Evolutionary conservation across 306 rosid species (phyloP).

Genomic region (Macrotyloma uniflorum): DNA sequence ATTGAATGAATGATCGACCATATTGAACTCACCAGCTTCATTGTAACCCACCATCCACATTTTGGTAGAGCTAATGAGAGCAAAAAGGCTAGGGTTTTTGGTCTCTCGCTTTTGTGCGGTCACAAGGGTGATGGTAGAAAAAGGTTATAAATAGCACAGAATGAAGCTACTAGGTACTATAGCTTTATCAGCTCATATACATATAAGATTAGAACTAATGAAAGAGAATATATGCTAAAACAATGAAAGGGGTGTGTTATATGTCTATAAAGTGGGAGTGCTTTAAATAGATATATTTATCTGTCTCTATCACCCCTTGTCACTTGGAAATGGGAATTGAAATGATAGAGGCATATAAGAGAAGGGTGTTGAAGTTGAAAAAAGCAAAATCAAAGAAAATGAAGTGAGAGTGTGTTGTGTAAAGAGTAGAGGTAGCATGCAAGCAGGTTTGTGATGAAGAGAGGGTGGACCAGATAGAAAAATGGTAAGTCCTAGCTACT

Average conservation of each 20-base stretch:
- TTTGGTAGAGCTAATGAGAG: slow-evolving; percentile 7
- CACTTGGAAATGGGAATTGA: slow-evolving; percentile 36
- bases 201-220: background rate
- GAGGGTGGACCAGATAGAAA: slow-evolving; percentile 31
- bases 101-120: background rate
- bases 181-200: background rate
- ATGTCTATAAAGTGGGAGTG: slow-evolving; percentile 30
- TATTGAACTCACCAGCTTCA: slow-evolving; percentile 62
- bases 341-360: slow-evolving; percentile 17
- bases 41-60: slow-evolving; percentile 85
- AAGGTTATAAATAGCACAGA: slow-evolving; percentile 1
- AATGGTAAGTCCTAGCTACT: slow-evolving; percentile 34
- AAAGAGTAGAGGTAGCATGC: slow-evolving; percentile 39
- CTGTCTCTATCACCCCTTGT: slow-evolving; percentile 7
- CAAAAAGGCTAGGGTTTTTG: slow-evolving; percentile 4
- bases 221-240: slow-evolving; percentile 9
- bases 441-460: slow-evolving; percentile 11
- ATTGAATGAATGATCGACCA: slow-evolving; percentile 14
- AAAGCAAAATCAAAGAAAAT: slow-evolving; percentile 17
- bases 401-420: slow-evolving; percentile 14
- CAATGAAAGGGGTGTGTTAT: slow-evolving; percentile 17
- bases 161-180: background rate
- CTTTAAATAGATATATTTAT: slow-evolving; percentile 32
- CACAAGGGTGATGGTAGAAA: background rate
- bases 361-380: slow-evolving; percentile 38